A percentile compares a stretch with the other conserved stretches of the same genome.
phyloP scores from a whole-genome alignment of 75 land plant species.

The Adiantum capillusveneris region DNA sequence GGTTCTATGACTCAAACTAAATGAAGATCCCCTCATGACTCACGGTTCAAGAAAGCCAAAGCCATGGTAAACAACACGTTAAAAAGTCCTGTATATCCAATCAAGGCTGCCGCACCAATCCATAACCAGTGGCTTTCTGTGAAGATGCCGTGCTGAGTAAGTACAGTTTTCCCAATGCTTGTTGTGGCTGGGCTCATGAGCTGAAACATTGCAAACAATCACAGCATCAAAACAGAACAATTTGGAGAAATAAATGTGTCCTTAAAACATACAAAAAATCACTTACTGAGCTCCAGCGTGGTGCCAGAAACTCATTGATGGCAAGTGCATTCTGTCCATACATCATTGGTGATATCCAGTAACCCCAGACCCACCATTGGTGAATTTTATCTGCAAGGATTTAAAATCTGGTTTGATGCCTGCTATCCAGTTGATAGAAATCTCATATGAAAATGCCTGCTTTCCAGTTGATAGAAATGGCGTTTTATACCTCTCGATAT shows the following conservation, averaged over 20 bases:
- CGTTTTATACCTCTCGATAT: conserved; percentile 12
- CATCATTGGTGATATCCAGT: conserved; percentile 33
- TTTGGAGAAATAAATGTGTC: neutral
- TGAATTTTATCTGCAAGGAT: conserved; percentile 9
- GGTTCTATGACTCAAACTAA: neutral
- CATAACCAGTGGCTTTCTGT: conserved; percentile 60
- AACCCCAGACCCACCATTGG: conserved; percentile 31
- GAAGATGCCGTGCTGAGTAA: conserved; percentile 33
- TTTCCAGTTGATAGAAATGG: too few relatives aligned
- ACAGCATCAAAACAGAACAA: neutral
- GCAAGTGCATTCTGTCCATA: conserved; percentile 16
- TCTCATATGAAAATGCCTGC: too few relatives aligned
- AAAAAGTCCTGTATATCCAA: conserved; percentile 49
- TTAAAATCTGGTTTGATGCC: too few relatives aligned
- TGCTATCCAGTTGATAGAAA: too few relatives aligned
- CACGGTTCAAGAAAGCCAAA: conserved; percentile 57
- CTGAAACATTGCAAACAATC: conserved; percentile 3
- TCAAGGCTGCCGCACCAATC: conserved; percentile 62
- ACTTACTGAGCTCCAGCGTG: conserved; percentile 20
- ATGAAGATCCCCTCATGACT: conserved; percentile 14
- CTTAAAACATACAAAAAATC: neutral
- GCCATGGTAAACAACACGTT: conserved; percentile 50
- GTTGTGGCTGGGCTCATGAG: neutral
- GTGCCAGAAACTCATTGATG: conserved; percentile 23
- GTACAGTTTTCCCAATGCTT: conserved; percentile 33